These are phyloP conservation scores for Farysia itapuensis DNA, from an alignment of 1,284 basidiomycete genomes.

Conservation along the genomic window DNA sequence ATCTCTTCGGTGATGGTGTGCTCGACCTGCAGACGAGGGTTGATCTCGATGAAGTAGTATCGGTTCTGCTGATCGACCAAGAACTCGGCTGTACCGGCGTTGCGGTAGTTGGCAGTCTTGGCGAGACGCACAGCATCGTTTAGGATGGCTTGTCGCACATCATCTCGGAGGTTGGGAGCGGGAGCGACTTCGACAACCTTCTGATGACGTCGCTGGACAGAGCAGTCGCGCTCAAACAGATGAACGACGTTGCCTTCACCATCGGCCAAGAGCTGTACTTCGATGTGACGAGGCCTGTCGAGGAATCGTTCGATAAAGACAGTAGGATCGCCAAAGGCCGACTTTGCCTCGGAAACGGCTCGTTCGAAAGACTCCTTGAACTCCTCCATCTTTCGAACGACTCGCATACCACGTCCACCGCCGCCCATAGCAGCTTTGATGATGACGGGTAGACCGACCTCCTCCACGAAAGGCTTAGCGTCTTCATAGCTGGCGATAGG, in stretches of 20 bases:
- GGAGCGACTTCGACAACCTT: conserved; percentile 99
- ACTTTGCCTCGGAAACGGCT: conserved; percentile 91
- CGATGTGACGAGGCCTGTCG: conserved; percentile 92
- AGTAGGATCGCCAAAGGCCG: conserved; percentile 92
- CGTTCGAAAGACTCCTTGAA: conserved; percentile 92
- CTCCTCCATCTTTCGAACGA: conserved; percentile 74
- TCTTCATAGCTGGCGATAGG: conserved; percentile 81
- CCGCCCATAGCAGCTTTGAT: conserved; percentile 99
- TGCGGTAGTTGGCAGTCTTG: conserved; percentile 97
- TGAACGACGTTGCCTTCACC: conserved; percentile 99
- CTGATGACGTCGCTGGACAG: conserved; percentile 98
- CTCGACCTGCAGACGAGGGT: conserved; percentile 99
- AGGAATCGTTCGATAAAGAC: conserved; percentile 99
- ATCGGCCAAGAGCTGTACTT: conserved; percentile 98
- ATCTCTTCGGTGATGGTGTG: conserved; percentile 98
- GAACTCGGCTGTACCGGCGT: conserved; percentile 97
- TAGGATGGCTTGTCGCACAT: conserved; percentile 92
- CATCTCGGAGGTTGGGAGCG: conserved; percentile 87
- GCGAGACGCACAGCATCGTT: conserved; percentile 94
- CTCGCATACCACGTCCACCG: conserved; percentile 81
- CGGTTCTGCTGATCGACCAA: conserved; percentile 91
- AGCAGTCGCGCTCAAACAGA: conserved; percentile 98
- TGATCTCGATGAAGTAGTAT: conserved; percentile 98
- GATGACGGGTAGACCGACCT: conserved; percentile 97
- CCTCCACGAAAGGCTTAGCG: conserved; percentile 82